phyloP scores from a whole-genome alignment of 2,329 filamentous ascomycete genomes.

The Sclerotinia trifoliorum region DNA sequence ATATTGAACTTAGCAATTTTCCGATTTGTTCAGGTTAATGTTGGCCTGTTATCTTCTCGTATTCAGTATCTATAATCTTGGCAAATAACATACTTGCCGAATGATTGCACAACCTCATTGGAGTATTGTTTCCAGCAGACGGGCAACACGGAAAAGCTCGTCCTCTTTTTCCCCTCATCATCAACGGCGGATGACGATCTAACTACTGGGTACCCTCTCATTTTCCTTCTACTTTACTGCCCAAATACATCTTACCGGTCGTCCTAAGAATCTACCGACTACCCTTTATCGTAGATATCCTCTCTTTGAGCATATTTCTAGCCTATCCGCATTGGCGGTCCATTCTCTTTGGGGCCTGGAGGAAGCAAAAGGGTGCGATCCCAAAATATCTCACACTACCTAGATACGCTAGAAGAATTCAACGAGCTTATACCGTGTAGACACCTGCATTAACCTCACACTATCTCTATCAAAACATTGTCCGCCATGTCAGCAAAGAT shows the following conservation, averaged over 20 bases:
- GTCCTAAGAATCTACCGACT: not conserved
- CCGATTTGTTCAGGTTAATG: not conserved
- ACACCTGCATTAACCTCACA: not conserved
- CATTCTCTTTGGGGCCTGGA: too few species aligned
- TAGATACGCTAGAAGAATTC: not conserved
- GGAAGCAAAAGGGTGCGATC: not conserved
- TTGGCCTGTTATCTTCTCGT: not conserved
- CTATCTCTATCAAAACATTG: conserved; percentile 4
- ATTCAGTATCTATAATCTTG: not conserved
- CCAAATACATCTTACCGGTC: not conserved
- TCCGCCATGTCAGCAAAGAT: not conserved
- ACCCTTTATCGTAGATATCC: not conserved
- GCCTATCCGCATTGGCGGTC: not conserved
- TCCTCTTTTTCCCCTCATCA: not conserved
- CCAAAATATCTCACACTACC: not conserved
- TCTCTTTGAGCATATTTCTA: not conserved
- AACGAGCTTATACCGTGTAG: not conserved
- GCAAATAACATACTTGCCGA: not conserved
- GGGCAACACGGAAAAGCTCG: not conserved
- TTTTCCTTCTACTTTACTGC: not conserved
- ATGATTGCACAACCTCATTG: not conserved
- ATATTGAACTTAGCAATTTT: too few species aligned
- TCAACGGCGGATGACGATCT: not conserved
- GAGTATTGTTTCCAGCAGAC: not conserved
- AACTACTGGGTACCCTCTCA: not conserved